Conservation (phyloP, 305 asterid genomes). For the Solanum hybrid region DNA sequence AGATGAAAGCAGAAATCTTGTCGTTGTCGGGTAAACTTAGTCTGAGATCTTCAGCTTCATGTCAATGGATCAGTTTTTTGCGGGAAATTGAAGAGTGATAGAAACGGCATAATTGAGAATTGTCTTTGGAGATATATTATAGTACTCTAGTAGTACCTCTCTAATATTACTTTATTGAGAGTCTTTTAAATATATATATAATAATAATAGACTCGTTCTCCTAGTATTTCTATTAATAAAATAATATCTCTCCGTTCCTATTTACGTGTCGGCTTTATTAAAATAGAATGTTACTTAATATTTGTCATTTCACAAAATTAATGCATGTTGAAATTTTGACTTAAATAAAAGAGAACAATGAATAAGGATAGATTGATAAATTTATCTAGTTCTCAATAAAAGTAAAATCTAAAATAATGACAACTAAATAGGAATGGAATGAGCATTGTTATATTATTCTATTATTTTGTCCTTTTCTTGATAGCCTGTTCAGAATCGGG, state of each 20-base stretch:
- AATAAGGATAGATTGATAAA: no score
- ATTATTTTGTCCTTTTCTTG: not conserved
- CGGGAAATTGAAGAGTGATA: not conserved
- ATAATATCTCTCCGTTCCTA: no score
- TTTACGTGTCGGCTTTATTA: no score
- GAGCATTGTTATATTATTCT: not conserved
- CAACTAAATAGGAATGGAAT: not conserved
- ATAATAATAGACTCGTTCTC: not conserved
- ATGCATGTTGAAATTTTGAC: no score
- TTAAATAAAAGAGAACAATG: no score
- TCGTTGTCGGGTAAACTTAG: not conserved
- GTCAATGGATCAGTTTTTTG: constrained; percentile 4
- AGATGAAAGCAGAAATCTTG: not conserved
- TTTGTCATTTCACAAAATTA: no score
- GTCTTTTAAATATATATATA: not conserved
- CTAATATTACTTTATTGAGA: not conserved
- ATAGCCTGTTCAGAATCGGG: not conserved
- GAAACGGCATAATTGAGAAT: not conserved
- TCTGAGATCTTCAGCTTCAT: constrained; percentile 6
- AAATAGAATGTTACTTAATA: no score
- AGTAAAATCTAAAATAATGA: no score
- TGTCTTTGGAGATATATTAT: not conserved
- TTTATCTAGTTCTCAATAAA: no score
- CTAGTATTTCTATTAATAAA: not conserved
- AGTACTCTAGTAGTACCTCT: not conserved